These are phyloP conservation scores for Porpolomopsis calyptriformis DNA, from an alignment of 768 basidiomycete species.

Conservation along the genomic window DNA sequence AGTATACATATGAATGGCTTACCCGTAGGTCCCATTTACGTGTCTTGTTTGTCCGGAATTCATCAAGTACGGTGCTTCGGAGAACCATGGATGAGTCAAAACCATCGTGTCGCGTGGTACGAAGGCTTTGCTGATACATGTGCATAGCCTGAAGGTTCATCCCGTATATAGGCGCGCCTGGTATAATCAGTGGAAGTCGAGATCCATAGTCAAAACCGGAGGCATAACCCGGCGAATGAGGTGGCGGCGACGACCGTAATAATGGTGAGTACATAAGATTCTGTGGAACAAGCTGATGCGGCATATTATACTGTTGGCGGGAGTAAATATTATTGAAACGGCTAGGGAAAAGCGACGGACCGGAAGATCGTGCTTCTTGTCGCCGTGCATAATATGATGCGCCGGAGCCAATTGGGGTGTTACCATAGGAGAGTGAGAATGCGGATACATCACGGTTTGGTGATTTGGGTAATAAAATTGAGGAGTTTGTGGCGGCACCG, in stretches of 20 bases:
- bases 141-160: slow-evolving; percentile 23
- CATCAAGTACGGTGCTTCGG: slow-evolving; percentile 70
- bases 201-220: slow-evolving; percentile 37
- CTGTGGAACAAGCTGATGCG: slow-evolving; percentile 35
- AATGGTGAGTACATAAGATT: slow-evolving; percentile 31
- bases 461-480: slow-evolving; percentile 52
- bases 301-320: slow-evolving; percentile 30
- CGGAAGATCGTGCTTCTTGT: slow-evolving; percentile 52
- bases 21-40: slow-evolving; percentile 78
- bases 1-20: slow-evolving; percentile 15
- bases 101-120: slow-evolving; percentile 37
- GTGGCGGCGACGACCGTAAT: slow-evolving; percentile 34
- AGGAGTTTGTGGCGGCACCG: slow-evolving; percentile 36
- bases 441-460: slow-evolving; percentile 50
- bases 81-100: slow-evolving; percentile 27
- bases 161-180: slow-evolving; percentile 30
- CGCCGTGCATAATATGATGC: slow-evolving; percentile 28
- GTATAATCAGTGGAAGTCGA: slow-evolving; percentile 35
- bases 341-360: slow-evolving; percentile 23
- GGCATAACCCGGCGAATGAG: slow-evolving; percentile 35
- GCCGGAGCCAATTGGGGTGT: slow-evolving; percentile 35
- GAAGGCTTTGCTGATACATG: slow-evolving; percentile 28
- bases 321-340: slow-evolving; percentile 6
- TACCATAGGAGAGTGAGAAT: slow-evolving; percentile 41
- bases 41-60: slow-evolving; percentile 72